These are phyloP conservation scores for Psilocybe azurescens DNA, from an alignment of 768 basidiomycete species.

Conservation along the genomic window DNA sequence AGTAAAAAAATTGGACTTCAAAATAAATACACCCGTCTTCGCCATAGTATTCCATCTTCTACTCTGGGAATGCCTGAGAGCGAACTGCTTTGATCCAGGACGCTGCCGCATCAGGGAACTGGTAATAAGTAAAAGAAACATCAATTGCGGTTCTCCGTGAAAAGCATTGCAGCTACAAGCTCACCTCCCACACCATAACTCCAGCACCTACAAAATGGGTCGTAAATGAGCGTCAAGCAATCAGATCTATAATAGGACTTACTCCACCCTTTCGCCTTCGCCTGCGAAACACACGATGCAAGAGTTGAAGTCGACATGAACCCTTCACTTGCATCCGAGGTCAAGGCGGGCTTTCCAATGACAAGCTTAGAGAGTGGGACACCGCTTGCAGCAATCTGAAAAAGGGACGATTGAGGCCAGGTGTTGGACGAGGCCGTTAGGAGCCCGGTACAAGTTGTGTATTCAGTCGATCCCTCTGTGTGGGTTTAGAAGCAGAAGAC, in stretches of 20 bases:
- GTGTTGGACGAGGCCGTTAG: constrained; percentile 58
- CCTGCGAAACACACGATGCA: constrained; percentile 62
- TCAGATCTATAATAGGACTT: constrained; percentile 29
- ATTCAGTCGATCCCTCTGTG: constrained; percentile 64
- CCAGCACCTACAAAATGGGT: constrained; percentile 33
- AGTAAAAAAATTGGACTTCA: neutral
- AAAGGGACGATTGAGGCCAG: constrained; percentile 68
- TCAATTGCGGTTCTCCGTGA: too few species aligned
- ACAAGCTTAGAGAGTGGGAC: constrained; percentile 68
- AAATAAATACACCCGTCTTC: neutral
- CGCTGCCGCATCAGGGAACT: constrained; percentile 46
- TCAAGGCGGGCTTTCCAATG: constrained; percentile 72
- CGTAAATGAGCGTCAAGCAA: neutral
- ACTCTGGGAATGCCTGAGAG: constrained; percentile 38
- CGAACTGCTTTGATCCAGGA: constrained; percentile 47
- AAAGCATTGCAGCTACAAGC: constrained; percentile 1
- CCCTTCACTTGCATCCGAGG: constrained; percentile 59
- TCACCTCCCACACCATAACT: constrained; percentile 45
- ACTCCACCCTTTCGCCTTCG: constrained; percentile 70
- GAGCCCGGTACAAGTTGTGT: constrained; percentile 65
- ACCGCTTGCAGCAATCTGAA: constrained; percentile 63
- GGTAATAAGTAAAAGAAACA: neutral
- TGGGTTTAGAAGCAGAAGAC: neutral
- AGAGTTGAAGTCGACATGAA: constrained; percentile 65
- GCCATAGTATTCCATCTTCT: constrained; percentile 7